A percentile compares a stretch with the other conserved stretches of the same genome.
These are phyloP conservation scores for Botryotinia calthae DNA, from an alignment of 2,329 filamentous ascomycete genomes.

Conservation along the genomic window DNA sequence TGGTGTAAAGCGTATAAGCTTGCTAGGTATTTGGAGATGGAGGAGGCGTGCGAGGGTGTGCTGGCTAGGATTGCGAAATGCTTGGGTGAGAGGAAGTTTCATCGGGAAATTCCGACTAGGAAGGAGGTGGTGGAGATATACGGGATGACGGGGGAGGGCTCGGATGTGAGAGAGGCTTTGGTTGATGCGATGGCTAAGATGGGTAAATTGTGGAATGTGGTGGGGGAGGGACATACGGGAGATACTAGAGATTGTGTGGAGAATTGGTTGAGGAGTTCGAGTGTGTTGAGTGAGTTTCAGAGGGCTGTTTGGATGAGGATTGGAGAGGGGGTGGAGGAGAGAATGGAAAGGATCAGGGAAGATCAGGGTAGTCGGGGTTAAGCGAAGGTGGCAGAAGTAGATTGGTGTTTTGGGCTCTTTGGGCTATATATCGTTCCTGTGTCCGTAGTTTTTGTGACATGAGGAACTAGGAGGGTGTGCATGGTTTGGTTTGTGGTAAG, in stretches of 20 bases:
- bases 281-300: neutral
- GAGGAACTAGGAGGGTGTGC: neutral
- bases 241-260: neutral
- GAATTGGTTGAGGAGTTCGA: neutral
- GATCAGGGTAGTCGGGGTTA: neutral
- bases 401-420: neutral
- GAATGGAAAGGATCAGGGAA: neutral
- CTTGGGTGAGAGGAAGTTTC: neutral
- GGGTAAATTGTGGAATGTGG: neutral
- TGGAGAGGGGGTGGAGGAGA: neutral
- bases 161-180: neutral
- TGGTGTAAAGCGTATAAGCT: neutral
- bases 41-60: neutral
- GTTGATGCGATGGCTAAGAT: neutral
- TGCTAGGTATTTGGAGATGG: neutral
- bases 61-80: neutral
- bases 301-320: neutral
- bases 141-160: neutral
- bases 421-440: neutral
- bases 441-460: rapidly evolving
- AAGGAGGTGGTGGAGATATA: neutral
- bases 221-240: neutral
- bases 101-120: neutral
- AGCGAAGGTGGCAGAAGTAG: neutral
- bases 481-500: rapidly evolving